phyloP scores from a whole-genome alignment of 176 grass and related monocot species.

The Musa itinerans region DNA sequence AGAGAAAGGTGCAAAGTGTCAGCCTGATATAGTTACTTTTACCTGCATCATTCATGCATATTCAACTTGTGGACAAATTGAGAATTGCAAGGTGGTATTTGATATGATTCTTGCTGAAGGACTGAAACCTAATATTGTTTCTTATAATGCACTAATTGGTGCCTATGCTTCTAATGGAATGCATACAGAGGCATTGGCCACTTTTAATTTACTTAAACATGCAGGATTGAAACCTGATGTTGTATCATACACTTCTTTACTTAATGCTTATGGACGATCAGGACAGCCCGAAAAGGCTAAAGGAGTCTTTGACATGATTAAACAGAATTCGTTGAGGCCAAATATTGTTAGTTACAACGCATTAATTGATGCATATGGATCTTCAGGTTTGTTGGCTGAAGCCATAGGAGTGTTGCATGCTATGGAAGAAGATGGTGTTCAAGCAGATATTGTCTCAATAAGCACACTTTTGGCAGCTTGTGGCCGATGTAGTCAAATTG shows the following conservation, averaged over 20 bases:
- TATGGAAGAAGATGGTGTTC: conserved; percentile 76
- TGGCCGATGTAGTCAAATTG: conserved; percentile 51
- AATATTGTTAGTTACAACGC: conserved; percentile 97
- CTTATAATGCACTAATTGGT: conserved; percentile 89
- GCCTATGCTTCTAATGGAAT: conserved; percentile 77
- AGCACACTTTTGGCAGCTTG: conserved; percentile 82
- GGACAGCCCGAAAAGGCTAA: conserved; percentile 66
- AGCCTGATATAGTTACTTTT: conserved; percentile 83
- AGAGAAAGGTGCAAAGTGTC: conserved; percentile 47
- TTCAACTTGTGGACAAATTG: conserved; percentile 78
- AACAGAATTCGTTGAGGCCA: conserved; percentile 54
- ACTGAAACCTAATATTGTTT: conserved; percentile 71
- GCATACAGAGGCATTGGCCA: conserved; percentile 51
- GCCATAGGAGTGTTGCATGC: conserved; percentile 58
- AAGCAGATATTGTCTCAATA: conserved; percentile 76
- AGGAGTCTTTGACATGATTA: conserved; percentile 65
- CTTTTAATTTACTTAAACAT: conserved; percentile 69
- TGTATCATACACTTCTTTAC: conserved; percentile 85
- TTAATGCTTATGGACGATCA: conserved; percentile 88
- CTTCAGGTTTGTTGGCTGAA: conserved; percentile 59
- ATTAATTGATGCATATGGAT: conserved; percentile 96
- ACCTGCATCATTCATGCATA: conserved; percentile 84
- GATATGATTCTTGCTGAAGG: conserved; percentile 95
- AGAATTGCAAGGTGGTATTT: conserved; percentile 79
- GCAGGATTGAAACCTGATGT: conserved; percentile 68